These are phyloP conservation scores for Candida tibetensis DNA, from an alignment of 805 yeast genomes.

Conservation along the genomic window DNA sequence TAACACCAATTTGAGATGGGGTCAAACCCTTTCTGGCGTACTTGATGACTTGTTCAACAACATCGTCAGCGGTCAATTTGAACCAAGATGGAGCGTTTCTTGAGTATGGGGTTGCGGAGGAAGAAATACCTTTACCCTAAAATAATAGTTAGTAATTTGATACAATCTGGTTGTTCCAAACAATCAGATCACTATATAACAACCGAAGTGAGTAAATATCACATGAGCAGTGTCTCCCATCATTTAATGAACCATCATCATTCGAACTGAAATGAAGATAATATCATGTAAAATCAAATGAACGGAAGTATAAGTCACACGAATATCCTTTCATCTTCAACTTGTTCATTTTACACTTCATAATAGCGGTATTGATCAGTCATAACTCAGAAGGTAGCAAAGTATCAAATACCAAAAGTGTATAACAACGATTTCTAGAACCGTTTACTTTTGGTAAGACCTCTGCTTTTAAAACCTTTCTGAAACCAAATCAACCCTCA, in stretches of 20 bases:
- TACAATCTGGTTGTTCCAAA: too few species aligned
- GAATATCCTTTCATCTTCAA: too few species aligned
- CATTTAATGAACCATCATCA: too few species aligned
- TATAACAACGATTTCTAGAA: slow-evolving; percentile 9
- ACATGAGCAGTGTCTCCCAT: too few species aligned
- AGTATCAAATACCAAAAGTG: slow-evolving; percentile 25
- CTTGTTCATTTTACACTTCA: slow-evolving; percentile 3
- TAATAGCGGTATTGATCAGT: slow-evolving; percentile 51
- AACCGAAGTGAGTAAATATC: too few species aligned
- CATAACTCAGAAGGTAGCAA: slow-evolving; percentile 2
- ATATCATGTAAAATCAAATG: too few species aligned
- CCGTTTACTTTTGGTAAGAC: slow-evolving; percentile 17
- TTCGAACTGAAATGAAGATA: too few species aligned
- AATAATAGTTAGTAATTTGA: slow-evolving; percentile 46
- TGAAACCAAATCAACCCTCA: slow-evolving; percentile 24
- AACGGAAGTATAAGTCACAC: too few species aligned
- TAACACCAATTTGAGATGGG: slow-evolving; percentile 99
- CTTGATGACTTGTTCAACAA: slow-evolving; percentile 97
- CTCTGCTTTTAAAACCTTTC: slow-evolving; percentile 9
- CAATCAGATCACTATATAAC: too few species aligned
- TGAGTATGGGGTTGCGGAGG: slow-evolving; percentile 98
- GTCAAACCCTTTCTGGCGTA: slow-evolving; percentile 99
- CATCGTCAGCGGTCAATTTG: slow-evolving; percentile 93
- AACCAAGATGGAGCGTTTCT: slow-evolving; percentile 99
- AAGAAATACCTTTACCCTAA: slow-evolving; percentile 98